phyloP scores from a whole-genome alignment of 345 rosid genomes.

The Isatis tinctoria region DNA sequence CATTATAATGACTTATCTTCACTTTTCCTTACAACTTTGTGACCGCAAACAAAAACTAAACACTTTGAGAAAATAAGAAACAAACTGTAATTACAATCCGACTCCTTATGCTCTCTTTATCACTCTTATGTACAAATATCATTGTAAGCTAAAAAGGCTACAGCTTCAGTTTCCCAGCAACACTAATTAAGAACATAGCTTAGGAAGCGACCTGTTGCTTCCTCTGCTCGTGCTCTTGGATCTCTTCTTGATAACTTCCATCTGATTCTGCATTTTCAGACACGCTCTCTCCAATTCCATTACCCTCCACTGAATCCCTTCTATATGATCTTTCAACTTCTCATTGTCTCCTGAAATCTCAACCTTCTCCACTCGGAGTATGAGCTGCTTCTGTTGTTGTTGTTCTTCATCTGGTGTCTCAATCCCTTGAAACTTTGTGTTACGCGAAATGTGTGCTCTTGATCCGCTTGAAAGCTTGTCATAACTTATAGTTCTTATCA shows the following conservation, averaged over 20 bases:
- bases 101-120: constrained; percentile 22
- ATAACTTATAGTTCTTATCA: constrained; percentile 51
- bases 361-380: constrained; percentile 41
- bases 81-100: not conserved
- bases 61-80: constrained; percentile 2
- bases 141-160: constrained; percentile 7
- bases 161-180: not conserved
- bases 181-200: constrained; percentile 64
- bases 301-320: constrained; percentile 85
- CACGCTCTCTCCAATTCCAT: constrained; percentile 83
- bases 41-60: not conserved
- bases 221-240: constrained; percentile 46
- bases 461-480: constrained; percentile 66
- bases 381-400: constrained; percentile 25
- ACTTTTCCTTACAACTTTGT: not conserved
- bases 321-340: constrained; percentile 54
- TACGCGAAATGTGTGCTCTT: constrained; percentile 55
- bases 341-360: constrained; percentile 42
- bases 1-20: not conserved
- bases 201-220: constrained; percentile 63
- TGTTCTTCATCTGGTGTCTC: constrained; percentile 39
- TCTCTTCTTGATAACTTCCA: constrained; percentile 57
- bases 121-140: constrained; percentile 22
- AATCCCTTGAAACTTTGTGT: constrained; percentile 49
- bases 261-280: constrained; percentile 73